Evolutionary conservation across 2,329 filamentous ascomycete species (phyloP), one percentile per base, ranked within the genome.

Genomic region (Eutypella sp.): DNA sequence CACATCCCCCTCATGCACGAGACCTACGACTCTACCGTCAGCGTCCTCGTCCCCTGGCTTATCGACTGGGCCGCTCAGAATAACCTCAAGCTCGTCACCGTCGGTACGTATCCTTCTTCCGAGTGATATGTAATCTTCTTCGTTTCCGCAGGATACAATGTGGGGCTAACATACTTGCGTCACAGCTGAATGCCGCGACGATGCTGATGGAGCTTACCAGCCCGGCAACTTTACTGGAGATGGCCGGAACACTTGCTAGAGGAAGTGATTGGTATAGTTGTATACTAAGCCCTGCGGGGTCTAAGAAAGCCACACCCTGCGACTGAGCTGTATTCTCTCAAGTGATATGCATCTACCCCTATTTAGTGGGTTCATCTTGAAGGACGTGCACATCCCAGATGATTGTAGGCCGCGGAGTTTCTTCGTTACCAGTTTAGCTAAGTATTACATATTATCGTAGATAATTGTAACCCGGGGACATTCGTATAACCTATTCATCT

Each of bases 1-100:
- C 79, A 79, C 58, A 75, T 84, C 46, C 69, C 74, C 20, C 75
- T 83, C 53, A 78, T 76, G 67, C 76, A 79, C 56, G 76, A 79
- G 69, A 73, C 71, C 2, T 77, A 79, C 50, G 59, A 67, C 22
- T 62, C 64, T 25, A 78, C 75, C 1, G 75, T 75, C 10, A 65
- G 68, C 19, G 68, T 68, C 4, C 60, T 79, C 22, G 75, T 73
- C 3, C 68, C 67, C 10, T 77, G 71, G 66, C 57, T 78, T 48
- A 69, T 78, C 46, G 67, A 71, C 57, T 76, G 73, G 73, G 73
- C 73, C 0, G 67, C 68, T 57, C 63, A 65, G 42, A 75, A 75
- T 47, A 69, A 68, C 44, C 57, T 76, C 7, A 62, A 68, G 63
- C 62, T 76, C 23, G 73, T 76, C 2, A 76, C 72, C 39, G 71